A percentile compares a stretch with the other conserved stretches of the same genome.
Evolutionary conservation across 2,329 filamentous ascomycete species (phyloP).

Genomic region (Fusarium buharicum): DNA sequence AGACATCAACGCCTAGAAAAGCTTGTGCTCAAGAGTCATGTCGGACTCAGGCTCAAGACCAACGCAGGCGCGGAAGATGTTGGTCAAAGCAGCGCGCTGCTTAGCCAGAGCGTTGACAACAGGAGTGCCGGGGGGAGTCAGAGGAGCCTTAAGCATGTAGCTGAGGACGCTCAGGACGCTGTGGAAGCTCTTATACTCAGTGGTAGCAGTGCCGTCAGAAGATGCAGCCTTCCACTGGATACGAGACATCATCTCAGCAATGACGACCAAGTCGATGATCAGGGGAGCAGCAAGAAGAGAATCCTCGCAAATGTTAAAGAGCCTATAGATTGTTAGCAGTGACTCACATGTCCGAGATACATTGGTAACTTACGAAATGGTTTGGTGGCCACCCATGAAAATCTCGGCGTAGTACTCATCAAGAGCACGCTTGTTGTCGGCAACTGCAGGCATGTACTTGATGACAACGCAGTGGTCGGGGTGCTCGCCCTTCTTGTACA

Average conservation of each 20-base stretch:
- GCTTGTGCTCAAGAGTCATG: slow-evolving; percentile 99
- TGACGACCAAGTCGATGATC: slow-evolving; percentile 94
- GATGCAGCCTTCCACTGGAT: slow-evolving; percentile 84
- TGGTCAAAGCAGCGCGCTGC: slow-evolving; percentile 92
- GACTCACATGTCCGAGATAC: background rate
- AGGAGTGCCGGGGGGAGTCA: slow-evolving; percentile 93
- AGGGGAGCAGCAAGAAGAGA: slow-evolving; percentile 94
- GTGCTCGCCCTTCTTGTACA: slow-evolving; percentile 93
- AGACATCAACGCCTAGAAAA: slow-evolving; percentile 68
- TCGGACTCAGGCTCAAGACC: slow-evolving; percentile 97
- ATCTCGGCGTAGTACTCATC: slow-evolving; percentile 99
- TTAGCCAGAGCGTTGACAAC: slow-evolving; percentile 96
- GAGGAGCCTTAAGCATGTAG: slow-evolving; percentile 98
- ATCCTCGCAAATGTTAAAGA: slow-evolving; percentile 99
- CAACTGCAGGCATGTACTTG: slow-evolving; percentile 99
- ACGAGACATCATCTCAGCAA: slow-evolving; percentile 98
- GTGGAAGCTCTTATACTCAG: slow-evolving; percentile 92
- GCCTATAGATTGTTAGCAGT: slow-evolving; percentile 59
- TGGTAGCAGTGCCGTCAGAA: slow-evolving; percentile 61
- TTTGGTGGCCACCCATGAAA: slow-evolving; percentile 98
- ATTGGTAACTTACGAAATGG: slow-evolving; percentile 73
- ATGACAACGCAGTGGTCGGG: slow-evolving; percentile 99
- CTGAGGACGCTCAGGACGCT: slow-evolving; percentile 95
- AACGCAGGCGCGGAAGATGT: slow-evolving; percentile 98
- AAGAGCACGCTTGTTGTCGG: slow-evolving; percentile 97